phyloP scores from a whole-genome alignment of 345 rosid genomes.

The Eucalyptus cloeziana region DNA sequence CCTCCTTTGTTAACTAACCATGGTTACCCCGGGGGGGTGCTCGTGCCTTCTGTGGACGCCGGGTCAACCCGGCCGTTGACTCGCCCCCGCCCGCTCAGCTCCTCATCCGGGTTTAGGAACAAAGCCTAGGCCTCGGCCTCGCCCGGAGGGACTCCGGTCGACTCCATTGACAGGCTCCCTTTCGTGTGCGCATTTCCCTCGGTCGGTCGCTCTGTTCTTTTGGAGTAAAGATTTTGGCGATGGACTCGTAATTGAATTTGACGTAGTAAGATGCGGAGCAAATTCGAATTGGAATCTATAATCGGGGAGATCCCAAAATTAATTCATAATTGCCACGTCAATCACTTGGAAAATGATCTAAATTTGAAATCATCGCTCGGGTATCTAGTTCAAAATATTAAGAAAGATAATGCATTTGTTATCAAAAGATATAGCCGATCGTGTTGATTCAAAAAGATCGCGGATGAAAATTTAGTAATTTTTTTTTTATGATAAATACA shows the following conservation, averaged over 20 bases:
- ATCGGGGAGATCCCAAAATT: not conserved
- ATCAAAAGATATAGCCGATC: not conserved
- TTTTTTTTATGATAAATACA: not conserved
- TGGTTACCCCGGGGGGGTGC: not conserved
- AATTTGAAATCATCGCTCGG: not conserved
- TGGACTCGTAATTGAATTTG: not conserved
- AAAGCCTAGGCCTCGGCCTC: not conserved
- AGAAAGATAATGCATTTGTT: not conserved
- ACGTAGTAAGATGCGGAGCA: not conserved
- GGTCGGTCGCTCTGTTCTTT: rapidly evolving
- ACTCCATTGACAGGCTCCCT: not conserved
- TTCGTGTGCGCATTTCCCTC: not conserved
- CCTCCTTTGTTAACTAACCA: not conserved
- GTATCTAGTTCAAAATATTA: not conserved
- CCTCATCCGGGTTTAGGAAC: not conserved
- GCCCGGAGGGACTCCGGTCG: not conserved
- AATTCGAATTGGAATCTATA: not conserved
- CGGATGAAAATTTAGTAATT: too few relatives aligned
- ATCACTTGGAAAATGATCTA: not conserved
- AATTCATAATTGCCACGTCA: rapidly evolving
- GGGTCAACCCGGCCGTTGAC: not conserved
- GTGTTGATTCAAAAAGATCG: not conserved
- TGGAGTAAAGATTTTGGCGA: not conserved
- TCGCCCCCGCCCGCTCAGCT: not conserved
- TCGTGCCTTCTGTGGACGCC: not conserved